Base-by-base conservation (phyloP, 495 filamentous ascomycete genomes). In the Darksidea phi region DNA sequence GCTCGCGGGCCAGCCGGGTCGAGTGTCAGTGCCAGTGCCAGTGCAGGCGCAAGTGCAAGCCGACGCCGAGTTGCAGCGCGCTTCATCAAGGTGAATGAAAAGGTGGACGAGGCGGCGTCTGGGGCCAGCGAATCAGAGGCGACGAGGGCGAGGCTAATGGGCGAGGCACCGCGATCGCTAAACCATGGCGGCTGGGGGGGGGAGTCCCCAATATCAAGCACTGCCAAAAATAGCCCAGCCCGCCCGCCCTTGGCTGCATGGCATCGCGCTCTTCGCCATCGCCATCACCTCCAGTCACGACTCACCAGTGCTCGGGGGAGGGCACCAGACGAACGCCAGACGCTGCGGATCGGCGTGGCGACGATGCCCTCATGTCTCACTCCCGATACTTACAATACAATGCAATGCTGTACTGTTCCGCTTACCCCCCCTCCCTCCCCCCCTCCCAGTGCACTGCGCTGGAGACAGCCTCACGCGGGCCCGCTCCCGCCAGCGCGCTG, bases 161-260 rank as follows among this genome's bases (percentile, higher is more conserved):
- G 60, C 38, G 61, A 55, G 36, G 43, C 45, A 57, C 62, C 24
- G 23, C 17, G 42, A 67, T 67, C 64, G 64, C 64, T 62, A 67
- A 51, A 45, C 57, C 52, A 45, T 66, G 63, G 63, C 56, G 46
- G 41, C 26, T 10, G 26, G 21, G 18, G 56, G 61, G 63, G n/a
- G n/a, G n/a, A n/a, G n/a, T n/a, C n/a, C 18, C 26, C 60, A 63
- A 57, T 57, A 63, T 63, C 59, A 55, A 38, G 23, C 3, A 17
- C 7, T 48, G 41, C 57, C 53, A 66, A 61, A 56, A 61, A 66
- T 66, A 66, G 63, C 7, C 28, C 51, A 17, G 28, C 28, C 34
- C 32, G 42, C 42, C 43, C 36, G 37, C 25, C 28, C 58, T 54
- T 61, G 58, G 58, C 58, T 61, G 50, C 58, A 26, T 47, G 3